Percentiles rank a stretch among this genome's conserved stretches.
Conservation (phyloP, 139 green algal species). For the Haematococcus sp. region DNA sequence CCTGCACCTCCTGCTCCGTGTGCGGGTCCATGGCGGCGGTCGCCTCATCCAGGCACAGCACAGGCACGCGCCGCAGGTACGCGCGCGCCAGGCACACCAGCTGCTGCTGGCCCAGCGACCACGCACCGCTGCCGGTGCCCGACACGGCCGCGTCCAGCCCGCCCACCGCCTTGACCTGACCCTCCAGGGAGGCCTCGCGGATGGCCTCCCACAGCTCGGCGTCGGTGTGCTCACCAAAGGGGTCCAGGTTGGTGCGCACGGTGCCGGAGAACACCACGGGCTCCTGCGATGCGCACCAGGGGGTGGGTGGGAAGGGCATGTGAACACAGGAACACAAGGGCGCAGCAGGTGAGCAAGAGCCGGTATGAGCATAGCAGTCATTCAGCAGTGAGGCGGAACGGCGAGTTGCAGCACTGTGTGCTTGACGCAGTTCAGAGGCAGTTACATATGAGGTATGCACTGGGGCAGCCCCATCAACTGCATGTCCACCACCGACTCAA, state of each 20-base stretch:
- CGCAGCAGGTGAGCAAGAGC: background rate
- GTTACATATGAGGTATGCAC: no score
- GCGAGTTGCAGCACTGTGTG: background rate
- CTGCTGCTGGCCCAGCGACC: slow-evolving; percentile 67
- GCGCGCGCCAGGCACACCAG: slow-evolving; percentile 75
- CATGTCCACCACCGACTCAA: no score
- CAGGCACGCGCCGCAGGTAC: slow-evolving; percentile 56
- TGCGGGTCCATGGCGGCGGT: slow-evolving; percentile 73
- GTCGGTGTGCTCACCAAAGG: slow-evolving; percentile 62
- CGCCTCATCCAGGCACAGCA: slow-evolving; percentile 76
- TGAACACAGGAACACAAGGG: no score
- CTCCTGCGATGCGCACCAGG: slow-evolving; percentile 89
- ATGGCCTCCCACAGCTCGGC: slow-evolving; percentile 63
- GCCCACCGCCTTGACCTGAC: slow-evolving; percentile 23
- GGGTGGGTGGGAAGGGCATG: slow-evolving; percentile 30
- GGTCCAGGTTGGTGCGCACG: slow-evolving; percentile 91
- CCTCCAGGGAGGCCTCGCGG: slow-evolving; percentile 31
- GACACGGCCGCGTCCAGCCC: slow-evolving; percentile 74
- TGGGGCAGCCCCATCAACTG: no score
- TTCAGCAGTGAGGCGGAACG: background rate
- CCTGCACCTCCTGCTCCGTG: slow-evolving; percentile 70
- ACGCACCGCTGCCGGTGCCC: slow-evolving; percentile 79
- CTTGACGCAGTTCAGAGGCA: background rate
- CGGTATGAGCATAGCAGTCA: background rate
- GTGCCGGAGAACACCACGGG: slow-evolving; percentile 91